Base-by-base conservation (phyloP, 371 early-diverging fungal genomes). In the Rhizopus sp. region DNA sequence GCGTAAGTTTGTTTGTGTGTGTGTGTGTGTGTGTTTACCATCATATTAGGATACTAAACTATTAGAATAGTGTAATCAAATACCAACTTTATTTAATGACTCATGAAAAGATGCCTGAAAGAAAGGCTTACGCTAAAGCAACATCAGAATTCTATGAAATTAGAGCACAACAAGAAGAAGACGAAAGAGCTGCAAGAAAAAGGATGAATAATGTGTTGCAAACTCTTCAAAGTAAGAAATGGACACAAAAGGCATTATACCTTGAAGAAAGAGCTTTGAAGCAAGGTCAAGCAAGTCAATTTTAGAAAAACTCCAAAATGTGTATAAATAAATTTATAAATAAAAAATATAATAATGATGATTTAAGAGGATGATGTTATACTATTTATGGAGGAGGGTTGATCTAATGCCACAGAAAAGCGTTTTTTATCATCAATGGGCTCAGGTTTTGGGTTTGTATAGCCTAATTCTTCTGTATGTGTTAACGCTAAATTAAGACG, bases 1-100 rank as follows among this genome's bases (percentile, higher is more conserved):
- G 78, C 82, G 88, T 88, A 81, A 69, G 84, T 72, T 37, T 12
- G 6, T 31, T 1, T 49, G 12, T 15, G 45, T n/a, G n/a, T n/a
- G n/a, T n/a, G n/a, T n/a, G n/a, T n/a, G n/a, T n/a, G n/a, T n/a
- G n/a, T n/a, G n/a, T n/a, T n/a, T n/a, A n/a, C n/a, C n/a, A n/a
- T n/a, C n/a, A 8, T 35, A 23, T 23, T n/a, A 13, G n/a, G n/a
- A n/a, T n/a, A n/a, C n/a, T n/a, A 46, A 15, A 30, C 34, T 33
- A 29, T 33, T 37, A 15, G 23, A 45, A 42, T 53, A 88, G 88
- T 71, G 90, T 91, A 15, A 80, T 91, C 67, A 89, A 86, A 63
- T 81, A 89, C 68, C 92, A 92, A 71, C 58, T 88, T 62, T 79
- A 88, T 69, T 76, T 93, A 52, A 89, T 93, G 83, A 73, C 80